These are phyloP conservation scores for Cercophora newfieldiana DNA, from an alignment of 495 filamentous ascomycete species.

Conservation along the genomic window DNA sequence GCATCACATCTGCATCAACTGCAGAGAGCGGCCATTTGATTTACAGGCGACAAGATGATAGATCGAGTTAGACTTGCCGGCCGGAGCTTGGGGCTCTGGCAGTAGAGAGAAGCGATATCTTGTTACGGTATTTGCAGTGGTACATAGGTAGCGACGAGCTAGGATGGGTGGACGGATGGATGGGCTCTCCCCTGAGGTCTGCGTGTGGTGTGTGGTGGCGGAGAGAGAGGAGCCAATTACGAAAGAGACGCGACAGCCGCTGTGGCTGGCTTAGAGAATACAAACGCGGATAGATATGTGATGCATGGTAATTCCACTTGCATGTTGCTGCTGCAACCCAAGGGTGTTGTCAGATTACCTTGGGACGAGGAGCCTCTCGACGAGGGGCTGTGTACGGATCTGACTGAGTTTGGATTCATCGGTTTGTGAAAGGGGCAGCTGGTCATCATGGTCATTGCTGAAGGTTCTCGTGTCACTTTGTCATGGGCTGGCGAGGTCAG, in stretches of 20 bases:
- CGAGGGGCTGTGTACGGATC: background rate
- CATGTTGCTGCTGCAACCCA: constrained; percentile 3
- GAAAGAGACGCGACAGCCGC: constrained; percentile 20
- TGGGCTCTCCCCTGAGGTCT: background rate
- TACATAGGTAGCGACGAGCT: background rate
- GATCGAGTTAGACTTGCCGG: background rate
- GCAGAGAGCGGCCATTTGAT: background rate
- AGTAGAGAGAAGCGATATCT: background rate
- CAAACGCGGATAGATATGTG: background rate
- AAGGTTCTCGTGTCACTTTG: no score
- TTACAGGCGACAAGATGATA: background rate
- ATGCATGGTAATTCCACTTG: background rate
- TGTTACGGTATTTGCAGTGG: background rate
- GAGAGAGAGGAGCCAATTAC: background rate
- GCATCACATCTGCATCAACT: background rate
- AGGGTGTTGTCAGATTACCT: background rate
- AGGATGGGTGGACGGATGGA: background rate
- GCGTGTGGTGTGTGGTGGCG: background rate
- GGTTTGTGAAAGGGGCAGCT: no score
- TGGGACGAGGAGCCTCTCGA: background rate
- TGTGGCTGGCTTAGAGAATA: constrained; percentile 23
- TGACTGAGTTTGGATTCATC: background rate
- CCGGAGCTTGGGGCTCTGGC: background rate
- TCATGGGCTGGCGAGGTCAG: no score
- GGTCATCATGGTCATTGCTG: no score